phyloP scores from a whole-genome alignment of 495 filamentous ascomycete species.

The Penicillium subrubescens region DNA sequence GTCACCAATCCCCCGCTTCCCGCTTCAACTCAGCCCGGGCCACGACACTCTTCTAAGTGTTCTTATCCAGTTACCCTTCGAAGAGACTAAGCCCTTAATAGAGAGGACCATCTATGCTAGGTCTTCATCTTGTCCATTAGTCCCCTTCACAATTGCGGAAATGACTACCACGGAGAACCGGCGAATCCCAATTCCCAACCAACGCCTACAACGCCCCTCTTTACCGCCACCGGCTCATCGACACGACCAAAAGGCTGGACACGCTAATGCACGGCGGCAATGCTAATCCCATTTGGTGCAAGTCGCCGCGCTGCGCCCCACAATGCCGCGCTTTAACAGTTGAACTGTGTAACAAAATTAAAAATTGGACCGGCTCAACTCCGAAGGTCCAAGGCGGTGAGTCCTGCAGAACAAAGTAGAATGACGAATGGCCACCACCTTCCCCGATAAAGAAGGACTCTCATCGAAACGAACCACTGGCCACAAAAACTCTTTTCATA shows the following conservation, averaged over 20 bases:
- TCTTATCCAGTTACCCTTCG: neutral
- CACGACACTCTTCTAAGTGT: neutral
- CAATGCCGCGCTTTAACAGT: neutral
- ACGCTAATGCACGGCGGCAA: constrained; percentile 9
- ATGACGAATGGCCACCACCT: neutral
- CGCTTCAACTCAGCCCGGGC: neutral
- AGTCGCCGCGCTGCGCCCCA: constrained; percentile 3
- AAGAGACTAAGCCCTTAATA: neutral
- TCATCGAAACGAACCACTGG: neutral
- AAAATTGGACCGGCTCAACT: neutral
- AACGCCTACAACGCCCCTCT: neutral
- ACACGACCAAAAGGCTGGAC: neutral
- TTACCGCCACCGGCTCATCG: constrained; percentile 6
- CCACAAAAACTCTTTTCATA: neutral
- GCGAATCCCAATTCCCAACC: neutral
- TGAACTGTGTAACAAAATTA: too few species aligned
- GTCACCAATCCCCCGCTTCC: neutral
- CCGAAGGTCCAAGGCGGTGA: constrained; percentile 6
- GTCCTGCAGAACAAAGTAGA: neutral
- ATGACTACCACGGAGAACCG: neutral
- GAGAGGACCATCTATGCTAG: neutral
- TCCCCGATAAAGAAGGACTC: neutral
- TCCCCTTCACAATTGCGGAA: neutral
- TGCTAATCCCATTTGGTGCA: neutral
- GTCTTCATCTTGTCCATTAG: neutral